Conservation (phyloP, 768 basidiomycete species). For the Boletus barrowsii region DNA sequence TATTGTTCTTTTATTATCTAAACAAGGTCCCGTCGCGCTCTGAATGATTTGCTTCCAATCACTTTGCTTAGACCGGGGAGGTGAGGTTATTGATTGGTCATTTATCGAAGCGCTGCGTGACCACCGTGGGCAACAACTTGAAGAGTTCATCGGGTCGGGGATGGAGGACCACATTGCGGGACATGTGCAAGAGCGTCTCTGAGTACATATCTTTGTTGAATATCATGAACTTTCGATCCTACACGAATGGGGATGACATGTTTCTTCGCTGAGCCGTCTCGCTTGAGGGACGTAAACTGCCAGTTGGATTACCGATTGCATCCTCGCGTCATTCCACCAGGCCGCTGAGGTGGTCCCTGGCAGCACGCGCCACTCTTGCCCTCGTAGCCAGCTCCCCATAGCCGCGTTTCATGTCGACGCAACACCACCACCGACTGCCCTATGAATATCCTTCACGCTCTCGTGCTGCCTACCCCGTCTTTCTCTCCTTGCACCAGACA, state of each 20-base stretch:
- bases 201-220: background rate
- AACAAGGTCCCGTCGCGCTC: slow-evolving; percentile 2
- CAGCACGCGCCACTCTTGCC: background rate
- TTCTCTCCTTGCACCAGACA: slow-evolving; percentile 63
- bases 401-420: slow-evolving; percentile 24
- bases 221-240: background rate
- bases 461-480: slow-evolving; percentile 61
- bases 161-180: slow-evolving; percentile 2
- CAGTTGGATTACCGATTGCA: slow-evolving; percentile 13
- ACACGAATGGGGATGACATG: background rate
- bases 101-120: no score
- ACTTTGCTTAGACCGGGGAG: no score
- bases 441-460: slow-evolving; percentile 30
- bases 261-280: no score
- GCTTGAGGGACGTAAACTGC: no score
- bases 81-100: no score
- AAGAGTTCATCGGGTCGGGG: background rate
- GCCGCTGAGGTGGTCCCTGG: background rate
- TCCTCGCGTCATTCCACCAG: background rate
- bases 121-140: no score
- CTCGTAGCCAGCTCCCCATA: background rate
- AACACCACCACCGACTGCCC: slow-evolving; percentile 7
- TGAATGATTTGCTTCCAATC: background rate
- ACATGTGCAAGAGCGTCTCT: background rate
- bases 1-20: slow-evolving; percentile 24